Conservation (phyloP, 2,329 filamentous ascomycete species). For the Penicillium sp. region DNA sequence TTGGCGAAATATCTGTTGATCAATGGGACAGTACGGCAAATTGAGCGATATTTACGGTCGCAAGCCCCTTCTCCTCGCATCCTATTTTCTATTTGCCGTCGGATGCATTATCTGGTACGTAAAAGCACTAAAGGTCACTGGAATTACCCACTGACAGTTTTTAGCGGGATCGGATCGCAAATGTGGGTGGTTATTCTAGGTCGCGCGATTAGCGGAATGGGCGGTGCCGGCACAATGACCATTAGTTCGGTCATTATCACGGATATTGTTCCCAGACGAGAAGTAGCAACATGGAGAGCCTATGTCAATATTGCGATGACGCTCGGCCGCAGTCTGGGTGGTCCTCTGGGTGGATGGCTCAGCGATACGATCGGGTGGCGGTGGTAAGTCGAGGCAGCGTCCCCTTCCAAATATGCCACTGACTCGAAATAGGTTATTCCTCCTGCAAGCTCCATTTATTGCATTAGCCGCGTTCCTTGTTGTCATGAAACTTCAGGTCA, state of each 20-base stretch:
- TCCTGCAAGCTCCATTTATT: conserved; percentile 34
- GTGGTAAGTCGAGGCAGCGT: conserved; percentile 49
- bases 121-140: background rate
- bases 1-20: conserved; percentile 13
- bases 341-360: conserved; percentile 63
- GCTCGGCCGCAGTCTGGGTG: conserved; percentile 55
- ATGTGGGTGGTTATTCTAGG: conserved; percentile 48
- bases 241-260: conserved; percentile 55
- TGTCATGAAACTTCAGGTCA: conserved; percentile 43
- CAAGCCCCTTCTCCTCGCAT: conserved; percentile 53
- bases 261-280: conserved; percentile 54
- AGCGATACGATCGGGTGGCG: conserved; percentile 69
- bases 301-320: conserved; percentile 59
- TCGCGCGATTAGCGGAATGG: conserved; percentile 48
- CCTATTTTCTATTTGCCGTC: conserved; percentile 57
- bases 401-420: background rate
- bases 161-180: conserved; percentile 41
- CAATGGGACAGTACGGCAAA: conserved; percentile 53
- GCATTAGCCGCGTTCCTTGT: conserved; percentile 46
- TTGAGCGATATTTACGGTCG: conserved; percentile 63
- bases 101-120: conserved; percentile 47
- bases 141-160: background rate
- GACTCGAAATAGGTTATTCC: conserved; percentile 28
- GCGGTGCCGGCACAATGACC: conserved; percentile 50
- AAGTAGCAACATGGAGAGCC: conserved; percentile 54